A percentile compares a stretch with the other conserved stretches of the same genome.
These are phyloP conservation scores for Sorghum bicolor DNA, from an alignment of 176 grass and related monocot genomes.

Conservation along the genomic window DNA sequence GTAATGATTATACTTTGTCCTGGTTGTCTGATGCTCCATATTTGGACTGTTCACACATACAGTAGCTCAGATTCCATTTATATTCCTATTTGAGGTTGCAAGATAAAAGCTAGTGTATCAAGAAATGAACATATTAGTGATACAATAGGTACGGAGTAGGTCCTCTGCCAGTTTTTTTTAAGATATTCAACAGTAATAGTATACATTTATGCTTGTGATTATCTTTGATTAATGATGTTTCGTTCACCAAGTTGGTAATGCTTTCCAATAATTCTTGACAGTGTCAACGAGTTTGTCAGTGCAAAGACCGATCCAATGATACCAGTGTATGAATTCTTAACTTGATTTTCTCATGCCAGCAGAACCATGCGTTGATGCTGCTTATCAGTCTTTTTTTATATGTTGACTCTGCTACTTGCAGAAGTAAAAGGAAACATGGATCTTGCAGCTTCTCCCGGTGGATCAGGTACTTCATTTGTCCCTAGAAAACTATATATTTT, in stretches of 20 bases:
- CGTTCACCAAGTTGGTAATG: conserved; percentile 8
- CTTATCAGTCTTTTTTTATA: background rate
- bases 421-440: conserved; percentile 60
- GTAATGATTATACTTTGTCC: conserved; percentile 13
- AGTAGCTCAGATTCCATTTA: background rate
- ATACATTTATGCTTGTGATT: background rate
- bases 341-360: conserved; percentile 22
- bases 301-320: conserved; percentile 66
- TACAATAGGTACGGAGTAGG: background rate
- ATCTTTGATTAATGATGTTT: background rate
- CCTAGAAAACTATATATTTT: background rate
- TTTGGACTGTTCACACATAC: conserved; percentile 17
- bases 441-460: conserved; percentile 50
- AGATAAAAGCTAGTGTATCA: background rate
- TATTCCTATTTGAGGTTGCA: background rate
- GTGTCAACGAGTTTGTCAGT: conserved; percentile 70
- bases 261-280: conserved; percentile 20
- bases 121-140: background rate
- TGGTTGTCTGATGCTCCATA: conserved; percentile 10
- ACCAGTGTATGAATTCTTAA: conserved; percentile 59
- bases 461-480: conserved; percentile 46
- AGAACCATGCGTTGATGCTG: background rate
- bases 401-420: conserved; percentile 6
- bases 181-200: background rate
- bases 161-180: background rate